Evolutionary conservation across 768 basidiomycete species (phyloP).

Genomic region (Tubosaeta sp.): DNA sequence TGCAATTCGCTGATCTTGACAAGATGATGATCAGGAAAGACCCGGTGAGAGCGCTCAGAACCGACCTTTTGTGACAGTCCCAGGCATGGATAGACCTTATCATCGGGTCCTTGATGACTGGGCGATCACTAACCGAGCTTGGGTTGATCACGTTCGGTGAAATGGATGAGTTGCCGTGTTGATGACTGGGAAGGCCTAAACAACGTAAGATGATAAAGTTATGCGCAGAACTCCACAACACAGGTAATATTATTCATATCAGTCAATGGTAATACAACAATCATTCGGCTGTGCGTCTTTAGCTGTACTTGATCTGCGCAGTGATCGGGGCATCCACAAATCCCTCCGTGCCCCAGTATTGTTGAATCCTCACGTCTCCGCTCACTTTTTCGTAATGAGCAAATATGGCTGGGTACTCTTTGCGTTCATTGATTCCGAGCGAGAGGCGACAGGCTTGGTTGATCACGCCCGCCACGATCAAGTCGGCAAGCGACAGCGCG

Average conservation of each 20-base stretch:
- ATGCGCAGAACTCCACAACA: not conserved
- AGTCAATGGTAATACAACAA: not conserved
- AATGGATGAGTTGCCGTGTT: no score
- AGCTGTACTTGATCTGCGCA: not conserved
- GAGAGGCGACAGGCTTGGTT: not conserved
- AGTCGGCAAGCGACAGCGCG: conserved; percentile 6
- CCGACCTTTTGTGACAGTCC: no score
- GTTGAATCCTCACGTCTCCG: not conserved
- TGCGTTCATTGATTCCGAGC: conserved; percentile 4
- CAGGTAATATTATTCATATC: not conserved
- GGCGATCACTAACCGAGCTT: no score
- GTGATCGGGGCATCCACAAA: not conserved
- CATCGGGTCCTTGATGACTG: no score
- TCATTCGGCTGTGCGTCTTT: not conserved
- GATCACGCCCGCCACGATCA: conserved; percentile 5
- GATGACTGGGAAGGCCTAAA: no score
- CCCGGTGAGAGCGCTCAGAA: no score
- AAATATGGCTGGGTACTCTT: conserved; percentile 8
- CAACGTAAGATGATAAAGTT: no score
- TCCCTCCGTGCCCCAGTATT: conserved; percentile 1
- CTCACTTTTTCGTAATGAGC: conserved; percentile 11
- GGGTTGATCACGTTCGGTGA: no score
- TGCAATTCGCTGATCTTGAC: no score
- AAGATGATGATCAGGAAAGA: no score
- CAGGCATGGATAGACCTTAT: no score